A percentile compares a stretch with the other conserved stretches of the same genome.
These are phyloP conservation scores for Ilyonectria mors-panacis DNA, from an alignment of 2,329 filamentous ascomycete species.

Conservation along the genomic window DNA sequence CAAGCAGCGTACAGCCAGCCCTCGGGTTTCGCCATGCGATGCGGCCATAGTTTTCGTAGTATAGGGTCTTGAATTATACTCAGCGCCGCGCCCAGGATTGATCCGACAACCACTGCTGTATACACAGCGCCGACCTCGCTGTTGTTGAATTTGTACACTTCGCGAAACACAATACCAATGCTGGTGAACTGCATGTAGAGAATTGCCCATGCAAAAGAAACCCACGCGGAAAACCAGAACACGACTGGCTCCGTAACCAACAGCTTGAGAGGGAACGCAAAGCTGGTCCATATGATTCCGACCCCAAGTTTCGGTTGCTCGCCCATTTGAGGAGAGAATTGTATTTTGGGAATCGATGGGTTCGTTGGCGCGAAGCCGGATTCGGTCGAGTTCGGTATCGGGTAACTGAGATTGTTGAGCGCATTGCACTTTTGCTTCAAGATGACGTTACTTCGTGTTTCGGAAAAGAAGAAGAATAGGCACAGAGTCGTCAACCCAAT, in stretches of 20 bases:
- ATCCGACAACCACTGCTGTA: constrained; percentile 56
- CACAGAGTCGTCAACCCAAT: constrained; percentile 68
- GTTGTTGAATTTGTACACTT: constrained; percentile 72
- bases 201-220: constrained; percentile 79
- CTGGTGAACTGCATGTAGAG: constrained; percentile 73
- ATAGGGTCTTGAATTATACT: constrained; percentile 71
- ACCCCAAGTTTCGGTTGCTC: constrained; percentile 40
- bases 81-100: constrained; percentile 66
- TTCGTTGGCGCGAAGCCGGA: neutral
- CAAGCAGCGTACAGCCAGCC: constrained; percentile 76
- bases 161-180: constrained; percentile 76
- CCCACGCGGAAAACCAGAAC: constrained; percentile 79
- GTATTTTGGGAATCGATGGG: neutral
- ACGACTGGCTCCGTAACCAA: constrained; percentile 73
- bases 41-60: constrained; percentile 63
- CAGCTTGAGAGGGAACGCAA: constrained; percentile 56
- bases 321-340: constrained; percentile 21
- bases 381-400: neutral
- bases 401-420: constrained; percentile 65
- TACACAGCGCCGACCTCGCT: constrained; percentile 76
- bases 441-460: constrained; percentile 78
- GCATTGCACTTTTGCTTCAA: constrained; percentile 71
- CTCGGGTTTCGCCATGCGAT: constrained; percentile 63
- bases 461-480: constrained; percentile 73
- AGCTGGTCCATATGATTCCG: constrained; percentile 46